Evolutionary conservation across 257 asterid species (phyloP).

Genomic region (Linderniella brevidens): DNA sequence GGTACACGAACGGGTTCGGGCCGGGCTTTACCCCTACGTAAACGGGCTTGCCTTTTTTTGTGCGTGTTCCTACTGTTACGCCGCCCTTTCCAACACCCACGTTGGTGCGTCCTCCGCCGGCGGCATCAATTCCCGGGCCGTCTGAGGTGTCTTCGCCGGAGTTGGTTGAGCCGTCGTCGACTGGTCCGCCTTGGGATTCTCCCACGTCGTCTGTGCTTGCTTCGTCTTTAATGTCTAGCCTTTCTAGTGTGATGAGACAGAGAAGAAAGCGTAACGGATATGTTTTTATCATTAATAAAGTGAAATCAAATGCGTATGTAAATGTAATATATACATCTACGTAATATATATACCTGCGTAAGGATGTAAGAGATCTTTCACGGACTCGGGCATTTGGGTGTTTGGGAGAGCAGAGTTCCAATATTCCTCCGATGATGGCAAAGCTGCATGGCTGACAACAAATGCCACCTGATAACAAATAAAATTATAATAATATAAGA

Average conservation of each 20-base stretch:
- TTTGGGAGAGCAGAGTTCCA: constrained; percentile 66
- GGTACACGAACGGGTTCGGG: constrained; percentile 19
- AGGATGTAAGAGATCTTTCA: constrained; percentile 36
- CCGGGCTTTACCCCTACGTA: constrained; percentile 26
- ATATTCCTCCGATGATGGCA: constrained; percentile 17
- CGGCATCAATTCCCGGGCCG: constrained; percentile 8
- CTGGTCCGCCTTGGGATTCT: too few relatives aligned
- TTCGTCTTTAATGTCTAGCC: too few relatives aligned
- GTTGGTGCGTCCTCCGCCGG: constrained; percentile 16
- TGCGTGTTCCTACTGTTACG: constrained; percentile 23
- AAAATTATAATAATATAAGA: too few relatives aligned
- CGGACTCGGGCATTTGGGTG: constrained; percentile 55
- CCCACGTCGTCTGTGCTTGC: background rate
- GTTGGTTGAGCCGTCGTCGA: constrained; percentile 30
- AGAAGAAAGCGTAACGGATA: too few relatives aligned
- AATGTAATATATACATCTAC: background rate
- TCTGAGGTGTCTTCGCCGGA: constrained; percentile 10
- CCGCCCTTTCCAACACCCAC: constrained; percentile 42
- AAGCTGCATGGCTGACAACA: too few relatives aligned
- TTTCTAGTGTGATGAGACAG: too few relatives aligned
- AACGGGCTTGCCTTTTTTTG: constrained; percentile 32
- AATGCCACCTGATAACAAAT: too few relatives aligned
- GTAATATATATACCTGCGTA: constrained; percentile 3
- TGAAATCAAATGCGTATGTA: too few relatives aligned
- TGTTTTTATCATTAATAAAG: too few relatives aligned